Evolutionary conservation across 108 stramenopile species (phyloP).

Genomic region (Nitzschia palea): DNA sequence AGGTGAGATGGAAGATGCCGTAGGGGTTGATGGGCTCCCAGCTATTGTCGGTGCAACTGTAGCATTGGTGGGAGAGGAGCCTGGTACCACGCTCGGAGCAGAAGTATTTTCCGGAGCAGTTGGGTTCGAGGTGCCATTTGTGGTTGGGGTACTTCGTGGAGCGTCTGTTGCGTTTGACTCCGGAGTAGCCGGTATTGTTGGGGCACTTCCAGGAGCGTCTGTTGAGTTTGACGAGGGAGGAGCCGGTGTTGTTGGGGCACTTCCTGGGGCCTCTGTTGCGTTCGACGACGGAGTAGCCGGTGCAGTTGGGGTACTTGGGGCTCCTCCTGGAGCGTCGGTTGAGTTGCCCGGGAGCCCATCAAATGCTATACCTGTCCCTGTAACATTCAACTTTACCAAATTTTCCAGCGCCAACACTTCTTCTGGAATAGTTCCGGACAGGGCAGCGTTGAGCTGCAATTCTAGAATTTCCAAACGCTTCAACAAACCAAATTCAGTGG

Average conservation of each 20-base stretch:
- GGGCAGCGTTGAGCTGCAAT: slow-evolving; percentile 8
- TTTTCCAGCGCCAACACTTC: slow-evolving; percentile 5
- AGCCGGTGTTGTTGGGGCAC: neutral
- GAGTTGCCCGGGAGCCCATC: neutral
- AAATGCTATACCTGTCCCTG: neutral
- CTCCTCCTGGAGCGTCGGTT: neutral
- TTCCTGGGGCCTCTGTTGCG: neutral
- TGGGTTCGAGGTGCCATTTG: too few species aligned
- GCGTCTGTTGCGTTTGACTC: too few species aligned
- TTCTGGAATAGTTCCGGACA: slow-evolving; percentile 29
- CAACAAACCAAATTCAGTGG: slow-evolving; percentile 21
- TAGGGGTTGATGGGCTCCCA: too few species aligned
- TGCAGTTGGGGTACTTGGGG: neutral
- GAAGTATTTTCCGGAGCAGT: too few species aligned
- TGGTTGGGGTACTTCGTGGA: too few species aligned
- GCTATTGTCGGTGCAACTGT: too few species aligned
- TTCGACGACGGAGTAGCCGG: neutral
- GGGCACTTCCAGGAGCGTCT: too few species aligned
- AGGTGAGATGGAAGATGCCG: too few species aligned
- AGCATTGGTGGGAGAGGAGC: too few species aligned
- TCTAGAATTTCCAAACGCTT: slow-evolving; percentile 32
- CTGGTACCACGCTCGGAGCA: too few species aligned
- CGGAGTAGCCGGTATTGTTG: too few species aligned
- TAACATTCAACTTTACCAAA: neutral
- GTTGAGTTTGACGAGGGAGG: neutral